Evolutionary conservation across 768 basidiomycete genomes (phyloP), one percentile per base, ranked within the genome.

Genomic region (Filobasidium wieringae): DNA sequence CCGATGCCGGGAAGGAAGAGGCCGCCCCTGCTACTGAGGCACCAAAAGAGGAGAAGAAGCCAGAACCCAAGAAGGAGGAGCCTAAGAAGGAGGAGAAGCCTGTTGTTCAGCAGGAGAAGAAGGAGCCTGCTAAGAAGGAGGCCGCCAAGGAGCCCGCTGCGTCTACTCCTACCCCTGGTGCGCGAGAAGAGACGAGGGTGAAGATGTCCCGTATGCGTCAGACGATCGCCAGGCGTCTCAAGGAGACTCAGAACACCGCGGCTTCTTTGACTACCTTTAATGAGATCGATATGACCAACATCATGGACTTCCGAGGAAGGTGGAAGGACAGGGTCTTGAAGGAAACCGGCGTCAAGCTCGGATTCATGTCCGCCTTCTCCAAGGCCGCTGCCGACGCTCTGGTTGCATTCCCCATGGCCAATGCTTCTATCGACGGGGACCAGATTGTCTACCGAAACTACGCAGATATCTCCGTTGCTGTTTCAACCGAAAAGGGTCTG

Each of bases 151-250:
- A 68, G 66, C 53, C 66, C 39, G 67, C 76, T 24, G 67, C 75
- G 14, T 60, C 72, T 6, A 67, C 76, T 27, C 72, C 74, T 58
- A 70, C 69, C 27, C 69, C 76, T 19, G 81, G 82, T n/a, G 81
- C 76, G 71, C 80, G 92, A 53, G 82, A 78, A 61, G 92, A 96
- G 80, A 93, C 87, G 14, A 80, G 92, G 70, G 91, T 97, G 70
- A 97, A 96, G 80, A 96, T 99, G 92, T 92, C 82, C 75, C 85
- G 92, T 53, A 99, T 99, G 95, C 88, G 93, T 47, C 79, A 87
- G 62, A 88, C 92, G 61, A 99, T 99, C 68, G 86, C 92, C 47
- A 89, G 92, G 76, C 90, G 93, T 53, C 82, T 99, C 72, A 99
- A 99, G 78, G 86, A 95, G 72, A 93, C 92, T 24, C 93, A 99